Conservation (phyloP, 2,329 filamentous ascomycete genomes). For the Hymenoscyphus fraxineus region DNA sequence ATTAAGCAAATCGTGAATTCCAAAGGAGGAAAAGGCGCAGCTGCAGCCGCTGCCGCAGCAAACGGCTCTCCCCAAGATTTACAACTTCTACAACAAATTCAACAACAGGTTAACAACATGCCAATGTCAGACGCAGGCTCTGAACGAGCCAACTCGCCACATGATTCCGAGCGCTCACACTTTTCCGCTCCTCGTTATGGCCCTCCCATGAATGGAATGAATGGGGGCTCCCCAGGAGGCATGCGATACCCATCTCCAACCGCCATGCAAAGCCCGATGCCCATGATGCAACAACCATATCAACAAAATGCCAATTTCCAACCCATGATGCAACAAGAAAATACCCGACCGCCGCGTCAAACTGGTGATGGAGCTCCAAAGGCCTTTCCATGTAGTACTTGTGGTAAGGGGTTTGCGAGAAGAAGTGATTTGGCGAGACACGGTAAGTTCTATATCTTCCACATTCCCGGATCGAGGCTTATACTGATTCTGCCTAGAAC, state of each 20-base stretch:
- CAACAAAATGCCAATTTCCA: conserved; percentile 30
- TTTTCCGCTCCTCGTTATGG: conserved; percentile 33
- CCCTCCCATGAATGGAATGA: conserved; percentile 32
- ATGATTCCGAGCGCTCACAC: conserved; percentile 36
- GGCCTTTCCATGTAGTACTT: conserved; percentile 85
- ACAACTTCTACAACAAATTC: conserved; percentile 36
- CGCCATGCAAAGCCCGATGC: conserved; percentile 34
- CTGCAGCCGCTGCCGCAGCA: conserved; percentile 28
- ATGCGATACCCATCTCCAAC: conserved; percentile 37
- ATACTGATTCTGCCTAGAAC: conserved; percentile 55
- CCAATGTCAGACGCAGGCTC: conserved; percentile 35
- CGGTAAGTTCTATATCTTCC: conserved; percentile 56
- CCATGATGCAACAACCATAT: conserved; percentile 35
- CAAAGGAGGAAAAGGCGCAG: conserved; percentile 33
- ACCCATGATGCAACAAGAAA: conserved; percentile 34
- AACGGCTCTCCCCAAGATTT: conserved; percentile 31
- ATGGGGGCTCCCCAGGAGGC: conserved; percentile 23
- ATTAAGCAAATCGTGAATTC: conserved; percentile 38
- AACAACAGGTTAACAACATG: conserved; percentile 33
- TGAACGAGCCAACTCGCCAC: conserved; percentile 35
- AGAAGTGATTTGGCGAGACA: conserved; percentile 92
- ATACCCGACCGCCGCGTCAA: conserved; percentile 18
- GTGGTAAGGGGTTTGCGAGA: conserved; percentile 86
- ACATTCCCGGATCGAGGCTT: background rate
- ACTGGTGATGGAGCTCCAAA: conserved; percentile 44